These are phyloP conservation scores for Chaetoceros tenuissimus DNA, from an alignment of 108 stramenopile genomes.

Conservation along the genomic window DNA sequence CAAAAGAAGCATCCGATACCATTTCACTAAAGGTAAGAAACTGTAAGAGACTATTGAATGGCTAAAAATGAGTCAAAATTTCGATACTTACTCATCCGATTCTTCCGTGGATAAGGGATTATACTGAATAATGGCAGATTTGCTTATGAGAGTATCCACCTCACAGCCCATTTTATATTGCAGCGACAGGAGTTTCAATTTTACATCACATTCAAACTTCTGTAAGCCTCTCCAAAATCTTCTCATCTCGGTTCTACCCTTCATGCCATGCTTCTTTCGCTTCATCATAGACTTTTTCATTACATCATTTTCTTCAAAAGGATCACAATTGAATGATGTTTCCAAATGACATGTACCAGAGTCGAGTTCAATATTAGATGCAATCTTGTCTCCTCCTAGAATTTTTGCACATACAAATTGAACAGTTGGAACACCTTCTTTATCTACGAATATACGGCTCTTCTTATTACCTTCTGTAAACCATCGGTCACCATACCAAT, in stretches of 20 bases:
- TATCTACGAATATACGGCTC: not conserved
- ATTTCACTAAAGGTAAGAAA: not conserved
- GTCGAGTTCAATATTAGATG: not conserved
- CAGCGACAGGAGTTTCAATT: conserved; percentile 1
- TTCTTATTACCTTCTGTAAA: too few species aligned
- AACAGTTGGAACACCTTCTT: not conserved
- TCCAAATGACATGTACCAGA: conserved; percentile 8
- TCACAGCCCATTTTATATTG: not conserved
- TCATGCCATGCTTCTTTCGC: conserved; percentile 5
- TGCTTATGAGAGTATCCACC: not conserved
- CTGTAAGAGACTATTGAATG: not conserved
- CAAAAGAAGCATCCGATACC: not conserved
- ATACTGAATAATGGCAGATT: not conserved
- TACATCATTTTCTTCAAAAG: not conserved
- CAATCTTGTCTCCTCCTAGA: not conserved
- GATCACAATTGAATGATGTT: not conserved
- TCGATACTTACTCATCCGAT: not conserved
- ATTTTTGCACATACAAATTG: not conserved
- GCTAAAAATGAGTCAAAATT: too few species aligned
- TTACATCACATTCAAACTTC: not conserved
- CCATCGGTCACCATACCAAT: not conserved
- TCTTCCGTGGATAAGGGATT: not conserved
- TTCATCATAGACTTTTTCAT: not conserved
- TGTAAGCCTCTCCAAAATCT: not conserved
- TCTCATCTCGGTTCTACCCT: not conserved